Evolutionary conservation across 495 filamentous ascomycete genomes (phyloP).

Genomic region (Xylaria telfairii): DNA sequence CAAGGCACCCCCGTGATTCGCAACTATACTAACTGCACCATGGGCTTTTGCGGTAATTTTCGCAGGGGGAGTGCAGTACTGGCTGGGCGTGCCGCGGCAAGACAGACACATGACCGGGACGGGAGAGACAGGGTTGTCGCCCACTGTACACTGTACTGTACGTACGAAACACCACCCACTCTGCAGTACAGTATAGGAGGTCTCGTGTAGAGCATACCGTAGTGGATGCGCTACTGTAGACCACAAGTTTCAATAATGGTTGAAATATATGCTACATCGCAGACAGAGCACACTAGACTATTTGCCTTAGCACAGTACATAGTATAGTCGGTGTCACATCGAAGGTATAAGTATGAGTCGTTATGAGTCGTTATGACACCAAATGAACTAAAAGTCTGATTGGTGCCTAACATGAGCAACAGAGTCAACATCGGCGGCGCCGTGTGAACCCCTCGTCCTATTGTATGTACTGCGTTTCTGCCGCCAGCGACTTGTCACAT

Average conservation of each 20-base stretch:
- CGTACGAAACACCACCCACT: background rate
- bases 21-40: background rate
- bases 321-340: background rate
- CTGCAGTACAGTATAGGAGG: no score
- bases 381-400: background rate
- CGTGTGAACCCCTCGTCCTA: background rate
- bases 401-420: slow-evolving; percentile 14
- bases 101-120: slow-evolving; percentile 2
- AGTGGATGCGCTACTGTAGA: background rate
- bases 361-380: background rate
- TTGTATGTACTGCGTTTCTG: slow-evolving; percentile 5
- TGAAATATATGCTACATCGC: slow-evolving; percentile 19
- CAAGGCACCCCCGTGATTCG: background rate
- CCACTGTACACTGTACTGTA: background rate
- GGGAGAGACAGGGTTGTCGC: slow-evolving; percentile 6
- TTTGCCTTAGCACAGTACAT: background rate
- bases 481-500: slow-evolving; percentile 9
- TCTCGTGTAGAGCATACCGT: background rate
- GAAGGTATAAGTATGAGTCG: background rate
- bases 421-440: background rate
- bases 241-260: slow-evolving; percentile 13
- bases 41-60: slow-evolving; percentile 8
- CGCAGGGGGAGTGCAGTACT: background rate
- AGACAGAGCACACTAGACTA: background rate
- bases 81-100: background rate